Evolutionary conservation across 225 moss, liverwort and hornwort genomes (phyloP), one percentile per base, ranked within the genome.

Genomic region (Ulota crispa): DNA sequence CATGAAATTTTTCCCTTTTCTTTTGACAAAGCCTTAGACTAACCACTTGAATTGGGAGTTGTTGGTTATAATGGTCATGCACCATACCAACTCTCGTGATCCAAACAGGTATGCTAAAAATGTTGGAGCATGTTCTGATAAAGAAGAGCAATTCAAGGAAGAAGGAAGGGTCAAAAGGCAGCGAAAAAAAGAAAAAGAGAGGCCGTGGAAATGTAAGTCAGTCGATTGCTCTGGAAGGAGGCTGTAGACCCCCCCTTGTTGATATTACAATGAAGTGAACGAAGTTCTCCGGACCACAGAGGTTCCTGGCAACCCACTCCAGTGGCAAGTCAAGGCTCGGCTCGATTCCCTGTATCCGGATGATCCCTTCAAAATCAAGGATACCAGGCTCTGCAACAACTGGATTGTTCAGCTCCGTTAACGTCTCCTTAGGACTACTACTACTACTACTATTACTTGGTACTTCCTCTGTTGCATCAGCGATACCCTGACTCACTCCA

Each of bases 281-380:
- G 85, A 99, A 96, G 24, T 96, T 91, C 89, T 99, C 99, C 75
- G 99, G 99, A 42, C 90, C 93, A 89, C 94, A 96, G 67, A 99
- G 92, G 79, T 94, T 99, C 82, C 94, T 88, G 30, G 96, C 96
- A 64, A 93, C 91, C 99, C 99, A 99, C 86, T 99, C 93, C 32
- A 99, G 87, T 16, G 99, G 99, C 67, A 99, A 85, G 83, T 99
- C 94, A 53, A 96, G 99, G 69, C 89, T 93, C 60, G 89, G 92
- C 85, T 99, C 92, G 78, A 99, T 96, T 65, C 99, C 99, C 81
- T 99, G 99, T 70, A 99, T 85, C 23, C 99, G 90, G 42, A 99
- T 66, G 27, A 93, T 84, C 64, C 99, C 99, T 82, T 92, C 89
- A 87, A 99, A 93, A 62, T 89, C 86, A 75, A 73, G 71, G 45